Conservation (phyloP, 2,329 filamentous ascomycete species). For the Aspergillus melleus region DNA sequence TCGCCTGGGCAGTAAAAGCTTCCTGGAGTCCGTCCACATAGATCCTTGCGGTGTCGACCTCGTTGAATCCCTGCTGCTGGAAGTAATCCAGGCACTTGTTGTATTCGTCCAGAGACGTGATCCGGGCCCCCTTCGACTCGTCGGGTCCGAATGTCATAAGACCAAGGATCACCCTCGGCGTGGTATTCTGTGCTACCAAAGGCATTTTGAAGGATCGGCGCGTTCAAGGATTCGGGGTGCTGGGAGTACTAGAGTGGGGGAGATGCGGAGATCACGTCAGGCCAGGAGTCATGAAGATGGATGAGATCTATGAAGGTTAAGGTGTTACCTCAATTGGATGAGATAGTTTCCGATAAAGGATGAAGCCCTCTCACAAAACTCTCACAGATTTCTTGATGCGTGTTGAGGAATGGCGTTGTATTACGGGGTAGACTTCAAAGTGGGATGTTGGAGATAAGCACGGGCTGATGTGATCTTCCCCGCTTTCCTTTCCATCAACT, state of each 20-base stretch:
- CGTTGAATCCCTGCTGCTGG: conserved; percentile 76
- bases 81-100: conserved; percentile 72
- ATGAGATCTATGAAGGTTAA: neutral
- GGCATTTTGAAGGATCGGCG: conserved; percentile 28
- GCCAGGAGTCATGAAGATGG: neutral
- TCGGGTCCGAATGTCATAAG: conserved; percentile 81
- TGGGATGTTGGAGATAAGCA: neutral
- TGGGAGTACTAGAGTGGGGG: neutral
- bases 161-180: conserved; percentile 74
- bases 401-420: neutral
- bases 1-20: conserved; percentile 70
- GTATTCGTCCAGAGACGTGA: conserved; percentile 70
- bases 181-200: conserved; percentile 43
- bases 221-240: neutral
- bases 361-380: neutral
- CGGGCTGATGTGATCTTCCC: conserved; percentile 1
- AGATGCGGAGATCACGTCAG: neutral
- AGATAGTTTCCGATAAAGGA: neutral
- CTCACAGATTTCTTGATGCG: neutral
- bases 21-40: conserved; percentile 76
- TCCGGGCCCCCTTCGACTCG: conserved; percentile 63
- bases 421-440: neutral
- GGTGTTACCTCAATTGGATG: neutral
- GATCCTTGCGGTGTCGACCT: conserved; percentile 78
- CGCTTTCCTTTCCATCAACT: neutral